Base-by-base conservation (phyloP, 768 basidiomycete genomes). In the Kondoa subrosea region DNA sequence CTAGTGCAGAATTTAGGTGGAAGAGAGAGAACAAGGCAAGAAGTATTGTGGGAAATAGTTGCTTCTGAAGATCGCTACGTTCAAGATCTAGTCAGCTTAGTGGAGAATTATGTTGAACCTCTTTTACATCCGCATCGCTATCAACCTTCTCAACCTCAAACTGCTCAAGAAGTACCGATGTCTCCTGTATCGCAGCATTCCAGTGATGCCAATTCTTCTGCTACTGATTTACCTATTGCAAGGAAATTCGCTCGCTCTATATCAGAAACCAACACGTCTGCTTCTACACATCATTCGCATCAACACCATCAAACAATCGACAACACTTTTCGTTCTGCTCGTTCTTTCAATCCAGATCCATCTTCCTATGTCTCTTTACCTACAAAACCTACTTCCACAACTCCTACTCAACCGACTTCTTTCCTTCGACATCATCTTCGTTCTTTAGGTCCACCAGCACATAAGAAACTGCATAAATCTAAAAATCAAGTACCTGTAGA, bases 401-500 rank as follows among this genome's bases (percentile, higher is more conserved):
- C n/a, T n/a, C n/a, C n/a, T n/a, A n/a, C n/a, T n/a, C n/a, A n/a
- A n/a, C n/a, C 40, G 25, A 4, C 58, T 4, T 29, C 14, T 32
- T 59, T 57, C 2, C 68, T 70, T 32, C 70, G 62, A 25, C 69
- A 70, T 50, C 69, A 70, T 57, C 58, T 70, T 29, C 66, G 67
- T 26, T 26, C 29, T 21, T 67, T 67, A 1, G 60, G 68, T 3
- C 66, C 68, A 16, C 64, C 72, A 1, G 40, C 65, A 8, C 30
- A 34, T 8, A 33, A 33, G 1, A 72, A 72, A 64, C 65, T 72
- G 15, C 70, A 71, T 33, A 69, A 71, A 58, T 0, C 56, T 17
- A 4, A 64, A 32, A n/a, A 29, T 27, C 76, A 82, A 1, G 77
- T 83, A 63, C 80, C 80, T 25, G 73, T 74, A 56, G 81, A 81